Base-by-base conservation (phyloP, 2,329 filamentous ascomycete genomes). In the Clonostachys solani region DNA sequence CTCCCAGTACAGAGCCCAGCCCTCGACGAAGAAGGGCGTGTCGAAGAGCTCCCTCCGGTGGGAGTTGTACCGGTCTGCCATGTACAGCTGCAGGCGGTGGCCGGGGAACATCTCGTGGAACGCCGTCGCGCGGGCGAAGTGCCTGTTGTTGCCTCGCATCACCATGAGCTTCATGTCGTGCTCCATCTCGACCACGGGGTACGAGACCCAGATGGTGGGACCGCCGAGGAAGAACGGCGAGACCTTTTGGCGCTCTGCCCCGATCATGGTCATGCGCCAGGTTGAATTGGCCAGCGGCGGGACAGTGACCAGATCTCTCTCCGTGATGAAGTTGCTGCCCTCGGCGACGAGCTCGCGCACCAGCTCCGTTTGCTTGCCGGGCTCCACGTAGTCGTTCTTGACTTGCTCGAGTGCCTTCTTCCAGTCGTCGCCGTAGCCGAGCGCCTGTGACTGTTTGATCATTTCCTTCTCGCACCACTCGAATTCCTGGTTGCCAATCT, bases 1-100 rank as follows among this genome's bases (percentile, higher is more conserved):
- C 61, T 83, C 80, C 79, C 79, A 83, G 57, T 83, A 83, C 52
- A 81, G 69, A 10, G 79, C 74, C 78, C 79, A 83, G 16, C 80
- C 80, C 58, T 83, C 80, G 36, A 79, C 72, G 63, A 72, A 81
- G 55, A 83, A 83, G 0, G 78, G 76, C 1, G 79, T 83, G 33
- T 65, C 60, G 58, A 83, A 83, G 7, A 81, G 54, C 17, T 60
- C 58, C 15, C n/a, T 15, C 6, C 79, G 71, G 57, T 83, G 77
- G 4, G 71, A 68, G 16, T 67, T 68, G 49, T 71, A 59, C 7
- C 79, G 69, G 13, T 64, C 59, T 15, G 68, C 72, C 55, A 75
- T 67, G 58, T 75, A 72, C 15, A 73, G 59, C 55, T 83, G 79
- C 29, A 81, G 63, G 45, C 78, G 70, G 50, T 82, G 78, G 1